phyloP scores from a whole-genome alignment of 1,139 yeast genomes.

The Suhomyces guaymorum region DNA sequence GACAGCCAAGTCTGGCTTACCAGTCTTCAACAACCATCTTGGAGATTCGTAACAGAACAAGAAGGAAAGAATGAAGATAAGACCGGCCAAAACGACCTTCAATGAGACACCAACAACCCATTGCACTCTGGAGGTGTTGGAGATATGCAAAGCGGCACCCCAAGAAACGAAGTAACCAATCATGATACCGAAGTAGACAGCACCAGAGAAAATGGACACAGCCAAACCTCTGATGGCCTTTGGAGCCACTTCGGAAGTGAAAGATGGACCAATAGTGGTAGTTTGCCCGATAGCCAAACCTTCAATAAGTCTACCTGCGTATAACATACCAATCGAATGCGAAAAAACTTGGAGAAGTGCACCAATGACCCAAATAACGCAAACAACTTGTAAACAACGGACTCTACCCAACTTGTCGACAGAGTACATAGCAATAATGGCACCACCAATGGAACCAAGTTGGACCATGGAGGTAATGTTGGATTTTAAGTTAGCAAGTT shows the following conservation, averaged over 20 bases:
- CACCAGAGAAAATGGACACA: slow-evolving; percentile 53
- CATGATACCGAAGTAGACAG: slow-evolving; percentile 57
- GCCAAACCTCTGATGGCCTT: slow-evolving; percentile 53
- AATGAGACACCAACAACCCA: slow-evolving; percentile 31
- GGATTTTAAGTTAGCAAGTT: slow-evolving; percentile 51
- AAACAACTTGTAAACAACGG: slow-evolving; percentile 49
- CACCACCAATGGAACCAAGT: slow-evolving; percentile 60
- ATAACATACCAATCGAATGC: slow-evolving; percentile 46
- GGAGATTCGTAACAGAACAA: slow-evolving; percentile 45
- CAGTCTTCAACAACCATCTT: slow-evolving; percentile 46
- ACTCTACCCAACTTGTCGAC: slow-evolving; percentile 59
- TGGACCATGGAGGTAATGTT: slow-evolving; percentile 65
- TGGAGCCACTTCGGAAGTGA: slow-evolving; percentile 56
- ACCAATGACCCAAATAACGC: slow-evolving; percentile 47
- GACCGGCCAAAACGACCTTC: slow-evolving; percentile 45
- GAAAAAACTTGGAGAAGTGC: slow-evolving; percentile 52
- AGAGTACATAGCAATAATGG: slow-evolving; percentile 49
- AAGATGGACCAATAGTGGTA: slow-evolving; percentile 57
- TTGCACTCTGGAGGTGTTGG: slow-evolving; percentile 30
- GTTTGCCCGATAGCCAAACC: slow-evolving; percentile 61
- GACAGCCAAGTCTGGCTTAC: slow-evolving; percentile 37
- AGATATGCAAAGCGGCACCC: slow-evolving; percentile 39
- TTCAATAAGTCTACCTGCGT: slow-evolving; percentile 56
- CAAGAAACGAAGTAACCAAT: slow-evolving; percentile 52
- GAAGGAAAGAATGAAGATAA: slow-evolving; percentile 38